Evolutionary conservation across 2,329 filamentous ascomycete genomes (phyloP), one percentile per base, ranked within the genome.

Genomic region (Paecilomyces variotii): DNA sequence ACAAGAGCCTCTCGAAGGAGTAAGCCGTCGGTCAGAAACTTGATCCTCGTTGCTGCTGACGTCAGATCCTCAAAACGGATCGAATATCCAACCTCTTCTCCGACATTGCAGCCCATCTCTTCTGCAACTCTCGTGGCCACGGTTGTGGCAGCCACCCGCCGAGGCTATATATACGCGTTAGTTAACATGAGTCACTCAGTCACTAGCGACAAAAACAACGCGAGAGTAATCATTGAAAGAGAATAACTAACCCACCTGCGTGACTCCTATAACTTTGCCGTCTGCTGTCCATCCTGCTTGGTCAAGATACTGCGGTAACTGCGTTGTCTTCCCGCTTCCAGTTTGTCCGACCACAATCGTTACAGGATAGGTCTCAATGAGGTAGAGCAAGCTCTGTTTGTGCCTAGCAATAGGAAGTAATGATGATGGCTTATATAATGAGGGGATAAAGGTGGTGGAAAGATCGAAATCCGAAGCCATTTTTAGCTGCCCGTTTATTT

Each of bases 301-400:
- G 59, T 96, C 87, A 11, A 97, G 82, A 67, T 89, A 97, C 66
- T 97, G 93, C 0, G 94, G 94, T 51, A 97, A 87, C 71, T 97
- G 94, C 0, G 94, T 97, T 1, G 92, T 96, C 76, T 97, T 97
- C 50, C 93, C 92, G 26, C 90, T 96, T 3, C 94, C 94, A 1
- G 94, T 97, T 70, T 97, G 91, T 7, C 93, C 94, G 57, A 97
- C 86, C 11, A 97, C 85, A 55, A 97, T 90, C 0, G 90, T 93
- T 59, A 97, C 87, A 0, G 89, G 87, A 63, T 85, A 85, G 6
- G 85, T 91, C 72, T 97, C 93, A 59, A 97, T 84, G 12, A 92
- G 82, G 74, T 96, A 97, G 1, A 97, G 82, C 1, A 99, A 79
- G 57, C 82, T 85, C 58, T 94, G 82, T 62, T 85, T 86, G 66